Conservation (phyloP, 1,284 basidiomycete genomes). For the Trametes pubescens region DNA sequence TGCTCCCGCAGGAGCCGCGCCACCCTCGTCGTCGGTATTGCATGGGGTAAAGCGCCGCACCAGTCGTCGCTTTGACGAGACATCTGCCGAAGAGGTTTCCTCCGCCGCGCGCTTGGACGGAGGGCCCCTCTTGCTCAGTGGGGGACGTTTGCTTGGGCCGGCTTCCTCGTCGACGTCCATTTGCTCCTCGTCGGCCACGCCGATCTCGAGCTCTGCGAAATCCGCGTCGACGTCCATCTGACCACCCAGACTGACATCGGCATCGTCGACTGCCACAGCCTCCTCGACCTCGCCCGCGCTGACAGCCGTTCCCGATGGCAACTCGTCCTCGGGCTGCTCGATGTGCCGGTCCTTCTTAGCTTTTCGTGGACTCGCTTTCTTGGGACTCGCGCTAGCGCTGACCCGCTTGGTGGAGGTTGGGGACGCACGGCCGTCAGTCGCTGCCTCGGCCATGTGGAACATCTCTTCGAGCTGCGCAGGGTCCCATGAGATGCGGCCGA, state of each 20-base stretch:
- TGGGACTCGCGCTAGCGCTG: slow-evolving; percentile 26
- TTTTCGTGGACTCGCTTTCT: slow-evolving; percentile 26
- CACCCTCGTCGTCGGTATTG: slow-evolving; percentile 26
- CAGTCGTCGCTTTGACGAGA: slow-evolving; percentile 22
- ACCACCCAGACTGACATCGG: slow-evolving; percentile 32
- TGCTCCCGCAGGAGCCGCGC: background rate
- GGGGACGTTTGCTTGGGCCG: slow-evolving; percentile 25
- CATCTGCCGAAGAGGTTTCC: background rate
- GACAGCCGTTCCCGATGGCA: slow-evolving; percentile 26
- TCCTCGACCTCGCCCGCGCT: slow-evolving; percentile 38
- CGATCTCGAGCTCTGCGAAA: slow-evolving; percentile 26
- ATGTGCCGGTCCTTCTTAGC: slow-evolving; percentile 20
- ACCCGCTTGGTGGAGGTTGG: slow-evolving; percentile 22
- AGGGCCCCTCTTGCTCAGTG: slow-evolving; percentile 18
- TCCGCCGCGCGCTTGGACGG: slow-evolving; percentile 20
- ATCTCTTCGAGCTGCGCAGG: slow-evolving; percentile 42
- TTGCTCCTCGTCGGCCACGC: slow-evolving; percentile 4
- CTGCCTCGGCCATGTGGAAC: slow-evolving; percentile 20
- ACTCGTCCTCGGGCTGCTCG: slow-evolving; percentile 6
- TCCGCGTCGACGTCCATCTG: slow-evolving; percentile 39
- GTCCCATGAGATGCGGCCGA: slow-evolving; percentile 47
- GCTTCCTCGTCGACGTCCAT: slow-evolving; percentile 39
- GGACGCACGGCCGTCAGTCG: slow-evolving; percentile 30
- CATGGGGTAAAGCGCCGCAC: slow-evolving; percentile 26
- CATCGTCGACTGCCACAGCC: slow-evolving; percentile 33